Conservation (phyloP, 257 asterid genomes). For the Solanum rostratum region DNA sequence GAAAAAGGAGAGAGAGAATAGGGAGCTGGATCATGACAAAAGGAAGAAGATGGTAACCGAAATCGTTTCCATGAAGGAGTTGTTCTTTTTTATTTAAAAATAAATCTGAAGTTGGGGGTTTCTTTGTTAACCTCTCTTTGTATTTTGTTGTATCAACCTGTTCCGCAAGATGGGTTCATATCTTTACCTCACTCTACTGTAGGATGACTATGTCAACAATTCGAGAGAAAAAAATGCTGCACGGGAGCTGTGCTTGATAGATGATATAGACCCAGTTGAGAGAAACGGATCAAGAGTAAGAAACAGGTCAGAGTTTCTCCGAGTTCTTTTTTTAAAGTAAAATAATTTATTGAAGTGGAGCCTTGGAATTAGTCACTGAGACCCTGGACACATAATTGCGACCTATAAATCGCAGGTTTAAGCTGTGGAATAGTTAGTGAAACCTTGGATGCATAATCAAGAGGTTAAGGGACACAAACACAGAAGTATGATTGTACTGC, state of each 20-base stretch:
- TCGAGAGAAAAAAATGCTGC: conserved; percentile 26
- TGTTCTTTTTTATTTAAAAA: neutral
- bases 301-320: conserved; percentile 35
- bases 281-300: conserved; percentile 49
- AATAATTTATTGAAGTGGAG: neutral
- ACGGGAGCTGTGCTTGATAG: conserved; percentile 29
- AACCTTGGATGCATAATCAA: neutral
- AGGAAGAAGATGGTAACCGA: conserved; percentile 51
- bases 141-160: conserved; percentile 78
- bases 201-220: conserved; percentile 56
- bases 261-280: conserved; percentile 36
- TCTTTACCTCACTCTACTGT: conserved; percentile 97
- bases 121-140: conserved; percentile 37
- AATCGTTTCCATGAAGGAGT: conserved; percentile 43
- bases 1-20: conserved; percentile 73
- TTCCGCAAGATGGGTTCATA: conserved; percentile 97
- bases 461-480: neutral
- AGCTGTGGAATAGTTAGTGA: neutral
- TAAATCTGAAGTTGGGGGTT: conserved; percentile 11
- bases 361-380: neutral
- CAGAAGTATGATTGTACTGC: neutral
- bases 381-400: neutral
- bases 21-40: conserved; percentile 55
- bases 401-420: neutral
- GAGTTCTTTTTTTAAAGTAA: neutral